These are phyloP conservation scores for Hemerocallis citrina DNA, from an alignment of 106 monocot species.

Conservation along the genomic window DNA sequence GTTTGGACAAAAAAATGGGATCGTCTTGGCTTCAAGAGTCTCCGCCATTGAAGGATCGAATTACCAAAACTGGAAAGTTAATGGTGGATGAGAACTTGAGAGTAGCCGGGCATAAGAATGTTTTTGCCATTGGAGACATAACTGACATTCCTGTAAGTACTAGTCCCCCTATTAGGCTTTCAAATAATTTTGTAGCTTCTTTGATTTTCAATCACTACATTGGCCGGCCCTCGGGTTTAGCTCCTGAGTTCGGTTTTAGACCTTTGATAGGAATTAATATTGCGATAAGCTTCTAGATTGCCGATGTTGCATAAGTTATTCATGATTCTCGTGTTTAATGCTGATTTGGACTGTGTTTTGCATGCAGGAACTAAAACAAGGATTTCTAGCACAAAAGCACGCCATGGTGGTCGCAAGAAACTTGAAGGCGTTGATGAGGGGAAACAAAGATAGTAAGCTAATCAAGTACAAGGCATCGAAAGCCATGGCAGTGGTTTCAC, in stretches of 20 bases:
- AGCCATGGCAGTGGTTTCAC: conserved; percentile 21
- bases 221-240: too few relatives aligned
- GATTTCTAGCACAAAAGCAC: conserved; percentile 42
- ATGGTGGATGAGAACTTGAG: conserved; percentile 38
- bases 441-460: conserved; percentile 18
- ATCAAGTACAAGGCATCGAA: conserved; percentile 18
- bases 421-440: conserved; percentile 38
- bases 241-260: too few relatives aligned
- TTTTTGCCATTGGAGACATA: conserved; percentile 8
- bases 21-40: conserved; percentile 30
- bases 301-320: not conserved
- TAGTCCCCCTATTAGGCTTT: too few relatives aligned
- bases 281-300: too few relatives aligned
- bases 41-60: conserved; percentile 13
- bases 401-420: conserved; percentile 39
- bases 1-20: conserved; percentile 16
- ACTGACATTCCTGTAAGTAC: conserved; percentile 11
- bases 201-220: too few relatives aligned
- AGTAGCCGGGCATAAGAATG: conserved; percentile 16
- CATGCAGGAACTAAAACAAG: conserved; percentile 42
- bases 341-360: not conserved
- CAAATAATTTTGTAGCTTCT: too few relatives aligned
- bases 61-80: conserved; percentile 24
- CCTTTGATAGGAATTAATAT: too few relatives aligned
- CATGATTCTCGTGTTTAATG: not conserved